Evolutionary conservation across 2,329 filamentous ascomycete species (phyloP), one percentile per base, ranked within the genome.

Genomic region (Sporothrix inflata): DNA sequence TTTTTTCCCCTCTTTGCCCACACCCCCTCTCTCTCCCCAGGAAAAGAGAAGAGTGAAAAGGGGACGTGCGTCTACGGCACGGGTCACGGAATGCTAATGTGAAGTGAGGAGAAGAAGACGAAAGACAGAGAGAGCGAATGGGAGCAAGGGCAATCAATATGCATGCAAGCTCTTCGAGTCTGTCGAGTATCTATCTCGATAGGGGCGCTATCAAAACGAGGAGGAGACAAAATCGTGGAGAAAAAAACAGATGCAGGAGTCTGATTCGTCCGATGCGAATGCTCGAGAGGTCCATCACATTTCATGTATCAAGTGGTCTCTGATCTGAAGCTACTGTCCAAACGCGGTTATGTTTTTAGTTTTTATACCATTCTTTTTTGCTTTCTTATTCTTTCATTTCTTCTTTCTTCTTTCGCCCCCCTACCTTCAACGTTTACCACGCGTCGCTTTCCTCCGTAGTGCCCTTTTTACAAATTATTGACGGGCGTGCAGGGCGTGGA

Each of bases 71-170:
- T 47, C n/a, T 27, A 40, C 38, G 65, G 71, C 65, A 69, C 71
- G 70, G 70, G 45, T 53, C 45, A 68, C 60, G 71, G 53, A 71
- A 71, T 67, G 61, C 4, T 40, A 40, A 38, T 60, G 19, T 30
- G 55, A 21, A 49, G 19, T 30, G 51, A n/a, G 27, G 21, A 27
- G 63, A 42, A n/a, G n/a, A n/a, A n/a, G 24, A 21, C 38, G 38
- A 14, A 34, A 2, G 42, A 51, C 24, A 12, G 4, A 47, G 34
- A 1, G n/a, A 45, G 30, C 21, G 6, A 34, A 34, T 34, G 30
- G 6, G 30, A 34, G 30, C 30, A 34, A 6, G 6, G 30, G 30
- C 6, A 34, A 34, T 34, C 6, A 34, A 42, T 42, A 11, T 42
- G 40, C 40, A 42, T 3, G 8, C 47, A 51, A 21, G 14, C 47